Evolutionary conservation across 805 yeast genomes (phyloP).

Genomic region (Cyberlindnera maritima): DNA sequence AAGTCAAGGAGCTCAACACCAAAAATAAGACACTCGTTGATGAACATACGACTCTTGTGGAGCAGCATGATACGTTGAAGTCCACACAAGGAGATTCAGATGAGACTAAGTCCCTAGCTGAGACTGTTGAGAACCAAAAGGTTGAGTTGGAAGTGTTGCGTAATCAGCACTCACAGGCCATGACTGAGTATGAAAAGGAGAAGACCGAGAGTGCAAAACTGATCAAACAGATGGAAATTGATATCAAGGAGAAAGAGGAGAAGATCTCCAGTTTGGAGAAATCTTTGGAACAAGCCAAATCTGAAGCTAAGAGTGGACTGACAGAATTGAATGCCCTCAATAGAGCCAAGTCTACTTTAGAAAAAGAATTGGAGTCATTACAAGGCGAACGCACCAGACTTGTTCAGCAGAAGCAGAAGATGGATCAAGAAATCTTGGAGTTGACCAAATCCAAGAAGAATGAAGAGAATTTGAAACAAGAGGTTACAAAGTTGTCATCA

Average conservation of each 20-base stretch:
- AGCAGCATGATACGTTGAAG: slow-evolving; percentile 3
- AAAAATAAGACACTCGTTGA: slow-evolving; percentile 8
- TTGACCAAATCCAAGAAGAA: slow-evolving; percentile 21
- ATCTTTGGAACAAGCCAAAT: slow-evolving; percentile 1
- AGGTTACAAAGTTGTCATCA: slow-evolving; percentile 12
- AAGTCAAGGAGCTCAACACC: slow-evolving; percentile 40
- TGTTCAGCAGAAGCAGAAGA: slow-evolving; percentile 22
- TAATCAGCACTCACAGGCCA: slow-evolving; percentile 35
- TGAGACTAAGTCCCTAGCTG: slow-evolving; percentile 7
- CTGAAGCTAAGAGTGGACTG: slow-evolving; percentile 2
- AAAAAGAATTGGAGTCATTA: slow-evolving; percentile 21
- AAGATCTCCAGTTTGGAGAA: slow-evolving; percentile 7
- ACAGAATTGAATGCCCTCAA: slow-evolving; percentile 11
- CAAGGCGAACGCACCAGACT: slow-evolving; percentile 22
- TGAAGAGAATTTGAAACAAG: slow-evolving; percentile 25
- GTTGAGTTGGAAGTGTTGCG: slow-evolving; percentile 29
- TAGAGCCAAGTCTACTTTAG: slow-evolving; percentile 19
- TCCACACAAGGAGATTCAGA: neutral
- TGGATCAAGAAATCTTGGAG: slow-evolving; percentile 19
- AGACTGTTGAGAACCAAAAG: slow-evolving; percentile 23
- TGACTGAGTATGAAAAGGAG: slow-evolving; percentile 26
- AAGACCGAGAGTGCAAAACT: slow-evolving; percentile 15
- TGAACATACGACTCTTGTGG: neutral
- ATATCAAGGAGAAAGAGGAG: slow-evolving; percentile 7
- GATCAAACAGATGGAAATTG: slow-evolving; percentile 10